These are phyloP conservation scores for Candida awuae DNA, from an alignment of 805 yeast species.

Conservation along the genomic window DNA sequence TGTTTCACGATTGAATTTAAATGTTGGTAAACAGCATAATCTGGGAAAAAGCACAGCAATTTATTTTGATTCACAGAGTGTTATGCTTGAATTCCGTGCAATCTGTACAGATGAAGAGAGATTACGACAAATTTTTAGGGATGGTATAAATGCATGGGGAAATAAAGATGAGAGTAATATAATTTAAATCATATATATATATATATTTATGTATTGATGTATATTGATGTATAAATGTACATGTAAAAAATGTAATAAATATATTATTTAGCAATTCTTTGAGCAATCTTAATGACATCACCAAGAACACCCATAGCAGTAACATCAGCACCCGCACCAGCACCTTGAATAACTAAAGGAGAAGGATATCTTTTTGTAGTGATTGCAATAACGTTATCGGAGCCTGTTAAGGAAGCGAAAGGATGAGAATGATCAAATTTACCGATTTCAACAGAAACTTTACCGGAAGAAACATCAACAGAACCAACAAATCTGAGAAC, in stretches of 20 bases:
- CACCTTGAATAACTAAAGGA: slow-evolving; percentile 95
- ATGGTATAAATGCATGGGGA: slow-evolving; percentile 46
- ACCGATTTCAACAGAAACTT: slow-evolving; percentile 79
- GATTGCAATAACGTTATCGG: slow-evolving; percentile 91
- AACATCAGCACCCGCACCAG: slow-evolving; percentile 78
- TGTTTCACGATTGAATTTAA: slow-evolving; percentile 60
- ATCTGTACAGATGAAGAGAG: slow-evolving; percentile 47
- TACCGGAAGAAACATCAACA: slow-evolving; percentile 64
- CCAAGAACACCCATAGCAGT: slow-evolving; percentile 83
- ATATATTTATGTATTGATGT: no score
- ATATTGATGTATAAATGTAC: no score
- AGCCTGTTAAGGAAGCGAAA: slow-evolving; percentile 90
- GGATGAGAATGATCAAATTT: slow-evolving; percentile 88
- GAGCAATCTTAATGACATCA: slow-evolving; percentile 86
- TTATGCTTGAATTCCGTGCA: slow-evolving; percentile 61
- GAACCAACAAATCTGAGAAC: slow-evolving; percentile 92
- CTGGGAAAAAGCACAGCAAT: slow-evolving; percentile 20
- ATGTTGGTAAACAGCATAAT: slow-evolving; percentile 24
- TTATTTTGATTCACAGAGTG: slow-evolving; percentile 58
- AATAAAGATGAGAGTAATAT: slow-evolving; percentile 20
- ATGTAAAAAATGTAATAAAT: not conserved
- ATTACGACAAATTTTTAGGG: slow-evolving; percentile 46
- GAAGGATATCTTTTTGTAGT: slow-evolving; percentile 85
- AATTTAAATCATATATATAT: not conserved
- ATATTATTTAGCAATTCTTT: slow-evolving; percentile 52